Percentiles rank a stretch among this genome's conserved stretches.
These are phyloP conservation scores for Pseudocercospora fijiensis DNA, from an alignment of 2,329 filamentous ascomycete genomes.

Conservation along the genomic window DNA sequence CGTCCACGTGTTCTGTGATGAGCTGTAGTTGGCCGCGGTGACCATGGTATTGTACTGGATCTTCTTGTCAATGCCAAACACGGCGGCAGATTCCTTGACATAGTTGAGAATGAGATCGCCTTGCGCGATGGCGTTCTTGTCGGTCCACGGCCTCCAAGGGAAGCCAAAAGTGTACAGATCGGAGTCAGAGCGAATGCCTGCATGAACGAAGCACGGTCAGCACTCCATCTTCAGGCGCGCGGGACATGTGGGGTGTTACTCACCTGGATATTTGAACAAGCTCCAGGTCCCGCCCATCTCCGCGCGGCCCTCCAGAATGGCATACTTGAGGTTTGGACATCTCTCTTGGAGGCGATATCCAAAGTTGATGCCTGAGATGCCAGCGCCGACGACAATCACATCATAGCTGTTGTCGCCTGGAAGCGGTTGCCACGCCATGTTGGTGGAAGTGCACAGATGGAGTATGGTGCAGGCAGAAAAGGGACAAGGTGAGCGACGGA, in stretches of 20 bases:
- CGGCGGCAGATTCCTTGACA: slow-evolving; percentile 44
- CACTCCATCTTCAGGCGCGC: background rate
- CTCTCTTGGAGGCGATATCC: slow-evolving; percentile 58
- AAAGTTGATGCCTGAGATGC: slow-evolving; percentile 72
- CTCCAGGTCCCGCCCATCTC: slow-evolving; percentile 76
- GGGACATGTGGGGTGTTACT: background rate
- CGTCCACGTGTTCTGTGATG: slow-evolving; percentile 51
- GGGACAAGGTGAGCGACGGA: too few species aligned
- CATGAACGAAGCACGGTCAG: background rate
- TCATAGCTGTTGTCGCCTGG: slow-evolving; percentile 39
- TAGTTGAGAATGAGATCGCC: slow-evolving; percentile 48
- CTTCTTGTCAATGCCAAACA: slow-evolving; percentile 49
- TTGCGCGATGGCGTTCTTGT: slow-evolving; percentile 48
- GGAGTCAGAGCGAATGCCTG: slow-evolving; percentile 56
- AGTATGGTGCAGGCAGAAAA: background rate
- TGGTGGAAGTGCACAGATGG: slow-evolving; percentile 4
- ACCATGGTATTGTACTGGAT: slow-evolving; percentile 48
- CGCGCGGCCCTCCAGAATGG: slow-evolving; percentile 66
- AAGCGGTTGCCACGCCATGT: slow-evolving; percentile 28
- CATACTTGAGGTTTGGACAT: slow-evolving; percentile 58
- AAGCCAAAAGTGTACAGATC: slow-evolving; percentile 58
- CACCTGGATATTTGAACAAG: slow-evolving; percentile 67
- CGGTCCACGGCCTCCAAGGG: slow-evolving; percentile 67
- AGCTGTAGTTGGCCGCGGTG: slow-evolving; percentile 45
- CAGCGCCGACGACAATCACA: slow-evolving; percentile 67